Conservation (phyloP, 2,329 filamentous ascomycete species). For the Ophiosphaerella korrae region DNA sequence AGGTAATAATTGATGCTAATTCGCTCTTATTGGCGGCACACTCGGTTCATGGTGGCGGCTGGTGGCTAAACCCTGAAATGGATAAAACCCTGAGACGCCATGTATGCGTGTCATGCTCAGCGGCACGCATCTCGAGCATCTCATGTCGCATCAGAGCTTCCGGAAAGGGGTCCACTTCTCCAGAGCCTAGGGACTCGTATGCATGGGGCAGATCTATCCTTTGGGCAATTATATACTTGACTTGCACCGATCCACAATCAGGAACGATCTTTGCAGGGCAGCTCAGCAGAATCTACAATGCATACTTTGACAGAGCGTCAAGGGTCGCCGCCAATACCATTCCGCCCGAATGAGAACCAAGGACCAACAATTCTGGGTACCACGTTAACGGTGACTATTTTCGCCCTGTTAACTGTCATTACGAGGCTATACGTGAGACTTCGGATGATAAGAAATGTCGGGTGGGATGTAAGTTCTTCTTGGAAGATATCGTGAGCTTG, state of each 20-base stretch:
- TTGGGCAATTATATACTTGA: not conserved
- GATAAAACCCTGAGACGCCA: too few relatives aligned
- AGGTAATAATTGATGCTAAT: too few relatives aligned
- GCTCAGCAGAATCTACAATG: not conserved
- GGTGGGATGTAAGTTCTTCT: constrained; percentile 52
- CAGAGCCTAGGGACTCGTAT: too few relatives aligned
- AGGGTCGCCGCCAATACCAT: not conserved
- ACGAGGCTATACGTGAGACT: constrained; percentile 56
- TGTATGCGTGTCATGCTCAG: too few relatives aligned
- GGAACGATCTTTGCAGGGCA: not conserved
- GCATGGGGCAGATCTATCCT: too few relatives aligned
- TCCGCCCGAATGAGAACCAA: constrained; percentile 40
- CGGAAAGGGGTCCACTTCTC: too few relatives aligned
- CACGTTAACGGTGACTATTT: constrained; percentile 48
- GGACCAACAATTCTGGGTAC: constrained; percentile 49
- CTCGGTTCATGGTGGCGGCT: too few relatives aligned
- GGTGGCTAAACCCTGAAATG: too few relatives aligned
- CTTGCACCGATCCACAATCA: not conserved
- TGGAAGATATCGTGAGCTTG: not conserved
- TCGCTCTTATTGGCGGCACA: too few relatives aligned
- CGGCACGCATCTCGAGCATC: too few relatives aligned
- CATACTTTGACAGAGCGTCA: not conserved
- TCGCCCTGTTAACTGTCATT: constrained; percentile 49
- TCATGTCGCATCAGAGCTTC: too few relatives aligned
- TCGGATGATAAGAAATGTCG: constrained; percentile 55